phyloP scores from a whole-genome alignment of 2,329 filamentous ascomycete species.

The Xylariales sp. region DNA sequence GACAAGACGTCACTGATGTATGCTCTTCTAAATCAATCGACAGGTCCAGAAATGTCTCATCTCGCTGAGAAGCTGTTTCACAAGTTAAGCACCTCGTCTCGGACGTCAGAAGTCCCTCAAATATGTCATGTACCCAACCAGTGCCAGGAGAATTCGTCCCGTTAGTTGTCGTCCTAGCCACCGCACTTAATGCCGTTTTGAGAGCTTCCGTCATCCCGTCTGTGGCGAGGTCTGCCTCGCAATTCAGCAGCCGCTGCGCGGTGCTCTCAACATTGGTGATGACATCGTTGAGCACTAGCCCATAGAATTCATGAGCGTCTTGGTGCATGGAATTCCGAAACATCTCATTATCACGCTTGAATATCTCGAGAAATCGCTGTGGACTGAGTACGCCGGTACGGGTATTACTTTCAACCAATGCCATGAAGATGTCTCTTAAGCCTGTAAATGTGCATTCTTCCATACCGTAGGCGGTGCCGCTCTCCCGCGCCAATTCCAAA shows the following conservation, averaged over 20 bases:
- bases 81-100: slow-evolving; percentile 97
- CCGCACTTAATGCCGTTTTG: slow-evolving; percentile 56
- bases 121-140: slow-evolving; percentile 96
- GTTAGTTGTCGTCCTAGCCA: slow-evolving; percentile 50
- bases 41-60: slow-evolving; percentile 94
- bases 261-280: slow-evolving; percentile 94
- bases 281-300: slow-evolving; percentile 93
- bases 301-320: slow-evolving; percentile 97
- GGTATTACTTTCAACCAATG: slow-evolving; percentile 82
- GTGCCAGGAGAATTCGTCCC: slow-evolving; percentile 71
- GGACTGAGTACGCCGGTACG: slow-evolving; percentile 92
- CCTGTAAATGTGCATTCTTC: slow-evolving; percentile 94
- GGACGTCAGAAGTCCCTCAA: slow-evolving; percentile 93
- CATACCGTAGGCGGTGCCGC: slow-evolving; percentile 86
- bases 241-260: slow-evolving; percentile 71
- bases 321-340: slow-evolving; percentile 98
- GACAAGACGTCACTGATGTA: slow-evolving; percentile 93
- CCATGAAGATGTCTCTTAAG: slow-evolving; percentile 95
- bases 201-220: slow-evolving; percentile 64
- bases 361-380: slow-evolving; percentile 90
- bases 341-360: slow-evolving; percentile 95
- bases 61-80: slow-evolving; percentile 92
- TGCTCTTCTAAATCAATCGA: slow-evolving; percentile 97
- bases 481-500: slow-evolving; percentile 85
- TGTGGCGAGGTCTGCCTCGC: slow-evolving; percentile 55